phyloP scores from a whole-genome alignment of 2,329 filamentous ascomycete genomes.

The Sporothrix pseudoabietina region DNA sequence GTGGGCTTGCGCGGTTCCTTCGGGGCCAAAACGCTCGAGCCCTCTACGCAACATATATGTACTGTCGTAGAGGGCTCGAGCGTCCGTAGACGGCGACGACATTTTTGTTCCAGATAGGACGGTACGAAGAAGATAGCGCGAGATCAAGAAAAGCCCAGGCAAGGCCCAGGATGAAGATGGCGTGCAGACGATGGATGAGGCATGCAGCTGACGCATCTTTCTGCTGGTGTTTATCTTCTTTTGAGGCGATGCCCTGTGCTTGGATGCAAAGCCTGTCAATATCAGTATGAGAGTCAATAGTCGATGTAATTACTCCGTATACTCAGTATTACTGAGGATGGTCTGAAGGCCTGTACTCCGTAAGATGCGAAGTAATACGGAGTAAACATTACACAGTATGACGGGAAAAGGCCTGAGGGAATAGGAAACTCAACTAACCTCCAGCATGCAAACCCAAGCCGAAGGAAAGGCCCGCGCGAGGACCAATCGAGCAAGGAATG shows the following conservation, averaged over 20 bases:
- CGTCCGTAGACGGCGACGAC: background rate
- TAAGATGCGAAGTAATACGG: no score
- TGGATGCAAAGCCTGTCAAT: background rate
- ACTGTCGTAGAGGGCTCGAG: no score
- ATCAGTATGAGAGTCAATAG: conserved; percentile 2
- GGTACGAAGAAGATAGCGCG: conserved; percentile 10
- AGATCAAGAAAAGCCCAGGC: background rate
- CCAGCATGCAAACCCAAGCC: background rate
- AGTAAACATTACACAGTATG: no score
- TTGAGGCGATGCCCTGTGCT: background rate
- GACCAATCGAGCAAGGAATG: conserved; percentile 20
- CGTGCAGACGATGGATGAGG: conserved; percentile 2
- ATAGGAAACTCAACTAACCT: no score
- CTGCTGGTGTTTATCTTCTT: background rate
- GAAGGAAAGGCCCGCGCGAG: background rate
- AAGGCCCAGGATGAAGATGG: background rate
- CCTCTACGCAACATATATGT: no score
- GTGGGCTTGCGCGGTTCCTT: conserved; percentile 12
- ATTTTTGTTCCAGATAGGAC: conserved; percentile 1
- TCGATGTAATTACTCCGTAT: background rate
- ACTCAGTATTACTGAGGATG: no score
- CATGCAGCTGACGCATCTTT: background rate
- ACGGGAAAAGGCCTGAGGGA: no score
- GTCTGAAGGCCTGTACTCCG: background rate
- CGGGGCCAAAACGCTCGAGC: conserved; percentile 20